Conservation (phyloP, 768 basidiomycete species). For the Pholiota molesta region DNA sequence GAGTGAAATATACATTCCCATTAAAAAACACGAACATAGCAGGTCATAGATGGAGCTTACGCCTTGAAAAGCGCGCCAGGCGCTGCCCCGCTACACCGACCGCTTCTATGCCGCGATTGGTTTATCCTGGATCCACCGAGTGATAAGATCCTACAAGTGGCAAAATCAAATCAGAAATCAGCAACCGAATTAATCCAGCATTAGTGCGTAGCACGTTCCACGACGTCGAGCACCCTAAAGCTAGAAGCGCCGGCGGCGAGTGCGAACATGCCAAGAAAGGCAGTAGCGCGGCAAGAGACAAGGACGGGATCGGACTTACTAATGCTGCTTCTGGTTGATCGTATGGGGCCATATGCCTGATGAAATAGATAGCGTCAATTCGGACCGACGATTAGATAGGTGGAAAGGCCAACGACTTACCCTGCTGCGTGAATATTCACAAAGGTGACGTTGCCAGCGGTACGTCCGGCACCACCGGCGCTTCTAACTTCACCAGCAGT, state of each 20-base stretch:
- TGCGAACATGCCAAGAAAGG: conserved; percentile 1
- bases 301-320: conserved; percentile 41
- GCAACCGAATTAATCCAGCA: conserved; percentile 3
- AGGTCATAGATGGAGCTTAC: too few species aligned
- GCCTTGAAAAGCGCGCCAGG: background rate
- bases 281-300: conserved; percentile 3
- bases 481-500: conserved; percentile 69
- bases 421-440: conserved; percentile 81
- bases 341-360: conserved; percentile 86
- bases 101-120: conserved; percentile 38
- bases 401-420: conserved; percentile 39
- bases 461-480: conserved; percentile 63
- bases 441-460: conserved; percentile 86
- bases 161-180: background rate
- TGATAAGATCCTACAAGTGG: conserved; percentile 37
- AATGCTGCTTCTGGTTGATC: conserved; percentile 89
- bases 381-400: conserved; percentile 4
- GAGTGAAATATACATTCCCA: background rate
- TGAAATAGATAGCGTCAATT: conserved; percentile 6
- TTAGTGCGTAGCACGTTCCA: conserved; percentile 18
- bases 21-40: background rate
- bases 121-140: conserved; percentile 57
- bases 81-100: conserved; percentile 1
- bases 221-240: conserved; percentile 8
- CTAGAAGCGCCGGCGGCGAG: background rate